Conservation (phyloP, 1,139 yeast genomes). For the Saccharomyces hybrid region DNA sequence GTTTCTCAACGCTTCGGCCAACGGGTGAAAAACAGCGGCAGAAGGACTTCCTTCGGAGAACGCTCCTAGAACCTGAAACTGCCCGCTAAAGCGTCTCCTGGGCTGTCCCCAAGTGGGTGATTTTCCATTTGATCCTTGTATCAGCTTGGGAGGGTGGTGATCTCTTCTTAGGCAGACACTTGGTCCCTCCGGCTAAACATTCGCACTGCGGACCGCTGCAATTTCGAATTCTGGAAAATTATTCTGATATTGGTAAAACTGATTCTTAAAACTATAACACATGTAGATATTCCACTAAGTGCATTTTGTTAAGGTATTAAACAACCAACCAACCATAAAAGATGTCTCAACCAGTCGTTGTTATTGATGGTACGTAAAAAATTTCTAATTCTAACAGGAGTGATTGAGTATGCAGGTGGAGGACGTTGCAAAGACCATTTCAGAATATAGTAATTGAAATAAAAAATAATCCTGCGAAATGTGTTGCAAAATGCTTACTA, state of each 20-base stretch:
- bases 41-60: not conserved
- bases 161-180: not conserved
- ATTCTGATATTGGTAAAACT: not conserved
- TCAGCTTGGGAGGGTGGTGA: not conserved
- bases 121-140: not conserved
- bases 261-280: not conserved
- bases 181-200: not conserved
- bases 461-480: not conserved
- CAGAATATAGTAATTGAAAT: not conserved
- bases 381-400: not conserved
- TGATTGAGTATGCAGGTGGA: not conserved
- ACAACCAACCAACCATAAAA: constrained; percentile 27
- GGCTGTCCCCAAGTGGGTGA: not conserved
- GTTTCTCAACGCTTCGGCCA: no score
- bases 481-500: not conserved
- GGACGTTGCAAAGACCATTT: not conserved
- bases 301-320: not conserved
- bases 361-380: constrained; percentile 75
- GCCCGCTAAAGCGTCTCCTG: not conserved
- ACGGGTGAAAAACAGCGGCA: not conserved
- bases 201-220: constrained; percentile 2
- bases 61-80: not conserved
- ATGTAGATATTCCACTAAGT: not conserved
- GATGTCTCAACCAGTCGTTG: constrained; percentile 94
- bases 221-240: constrained; percentile 5